Conservation (phyloP, 1,139 yeast genomes). For the Taphrina betulina region DNA sequence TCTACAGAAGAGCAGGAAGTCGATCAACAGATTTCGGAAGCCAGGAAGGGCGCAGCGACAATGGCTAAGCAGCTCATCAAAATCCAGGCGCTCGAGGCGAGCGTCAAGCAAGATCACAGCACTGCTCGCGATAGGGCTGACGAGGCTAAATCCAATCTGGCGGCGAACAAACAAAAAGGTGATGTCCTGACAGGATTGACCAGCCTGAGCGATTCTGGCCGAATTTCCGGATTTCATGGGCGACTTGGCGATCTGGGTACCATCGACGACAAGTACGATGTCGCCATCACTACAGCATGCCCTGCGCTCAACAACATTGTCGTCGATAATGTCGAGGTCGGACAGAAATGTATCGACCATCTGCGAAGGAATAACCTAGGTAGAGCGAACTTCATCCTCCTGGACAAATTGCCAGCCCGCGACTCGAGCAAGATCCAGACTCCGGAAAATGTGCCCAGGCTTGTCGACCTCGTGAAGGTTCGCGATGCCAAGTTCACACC, state of each 20-base stretch:
- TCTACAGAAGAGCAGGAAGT: slow-evolving; percentile 52
- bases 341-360: slow-evolving; percentile 86
- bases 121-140: slow-evolving; percentile 60
- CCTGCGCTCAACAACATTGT: slow-evolving; percentile 90
- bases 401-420: slow-evolving; percentile 69
- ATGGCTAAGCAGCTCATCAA: slow-evolving; percentile 39
- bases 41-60: not conserved
- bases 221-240: slow-evolving; percentile 72
- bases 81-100: slow-evolving; percentile 53
- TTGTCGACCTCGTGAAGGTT: slow-evolving; percentile 78
- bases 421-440: slow-evolving; percentile 63
- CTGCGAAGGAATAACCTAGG: slow-evolving; percentile 83
- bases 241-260: slow-evolving; percentile 86
- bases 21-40: slow-evolving; percentile 4
- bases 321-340: slow-evolving; percentile 90
- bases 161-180: slow-evolving; percentile 64
- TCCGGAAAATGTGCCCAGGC: slow-evolving; percentile 73
- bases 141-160: slow-evolving; percentile 62
- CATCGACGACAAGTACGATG: slow-evolving; percentile 82
- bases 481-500: slow-evolving; percentile 68
- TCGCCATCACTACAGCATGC: slow-evolving; percentile 93
- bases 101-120: slow-evolving; percentile 57
- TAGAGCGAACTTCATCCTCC: slow-evolving; percentile 79
- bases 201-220: slow-evolving; percentile 73
- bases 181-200: slow-evolving; percentile 69